phyloP scores from a whole-genome alignment of 2,329 filamentous ascomycete species.

The Verticillium nubilum region DNA sequence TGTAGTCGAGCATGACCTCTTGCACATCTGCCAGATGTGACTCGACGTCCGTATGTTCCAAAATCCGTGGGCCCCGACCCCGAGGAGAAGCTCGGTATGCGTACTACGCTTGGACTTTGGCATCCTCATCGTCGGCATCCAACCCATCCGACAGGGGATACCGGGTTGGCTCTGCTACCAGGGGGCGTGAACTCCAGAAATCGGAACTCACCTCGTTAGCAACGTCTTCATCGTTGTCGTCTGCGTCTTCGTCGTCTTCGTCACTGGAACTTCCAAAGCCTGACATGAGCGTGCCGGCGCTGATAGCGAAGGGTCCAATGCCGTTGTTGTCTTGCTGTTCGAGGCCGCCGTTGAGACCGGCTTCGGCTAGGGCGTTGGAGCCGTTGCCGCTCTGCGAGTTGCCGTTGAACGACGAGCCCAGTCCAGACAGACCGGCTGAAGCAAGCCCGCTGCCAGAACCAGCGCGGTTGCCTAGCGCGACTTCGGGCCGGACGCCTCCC shows the following conservation, averaged over 20 bases:
- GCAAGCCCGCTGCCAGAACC: constrained; percentile 44
- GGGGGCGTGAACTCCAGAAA: background rate
- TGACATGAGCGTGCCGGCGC: constrained; percentile 71
- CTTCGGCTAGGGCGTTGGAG: constrained; percentile 11
- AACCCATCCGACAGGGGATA: background rate
- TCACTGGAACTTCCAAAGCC: constrained; percentile 94
- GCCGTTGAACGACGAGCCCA: constrained; percentile 29
- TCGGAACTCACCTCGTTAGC: constrained; percentile 56
- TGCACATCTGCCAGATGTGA: background rate
- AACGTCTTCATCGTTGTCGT: constrained; percentile 73
- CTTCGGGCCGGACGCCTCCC: constrained; percentile 87
- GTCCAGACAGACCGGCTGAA: constrained; percentile 34
- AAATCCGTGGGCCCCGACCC: background rate
- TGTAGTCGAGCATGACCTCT: background rate
- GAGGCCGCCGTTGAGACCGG: constrained; percentile 36
- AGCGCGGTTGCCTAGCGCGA: constrained; percentile 74
- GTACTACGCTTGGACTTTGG: constrained; percentile 7
- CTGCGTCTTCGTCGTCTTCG: constrained; percentile 92
- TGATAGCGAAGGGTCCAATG: constrained; percentile 67
- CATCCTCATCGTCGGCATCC: background rate
- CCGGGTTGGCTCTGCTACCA: background rate
- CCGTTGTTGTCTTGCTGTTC: constrained; percentile 60
- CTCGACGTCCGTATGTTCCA: background rate
- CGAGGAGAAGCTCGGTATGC: constrained; percentile 1
- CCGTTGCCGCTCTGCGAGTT: constrained; percentile 14